phyloP scores from a whole-genome alignment of 768 basidiomycete genomes.

The Tricholoma hemisulphureum region DNA sequence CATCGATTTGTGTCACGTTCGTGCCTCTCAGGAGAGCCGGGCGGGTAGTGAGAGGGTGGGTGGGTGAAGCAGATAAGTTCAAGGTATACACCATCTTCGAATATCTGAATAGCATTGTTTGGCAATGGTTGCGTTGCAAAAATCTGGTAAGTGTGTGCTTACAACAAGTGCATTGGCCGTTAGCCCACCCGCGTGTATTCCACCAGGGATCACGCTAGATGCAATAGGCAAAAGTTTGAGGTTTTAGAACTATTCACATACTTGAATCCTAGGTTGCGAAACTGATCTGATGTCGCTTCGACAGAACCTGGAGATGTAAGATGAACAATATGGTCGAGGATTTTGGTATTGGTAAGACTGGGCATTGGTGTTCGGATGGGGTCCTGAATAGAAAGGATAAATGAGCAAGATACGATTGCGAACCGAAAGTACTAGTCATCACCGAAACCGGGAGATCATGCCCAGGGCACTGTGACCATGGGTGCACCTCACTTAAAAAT shows the following conservation, averaged over 20 bases:
- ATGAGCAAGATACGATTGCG: too few species aligned
- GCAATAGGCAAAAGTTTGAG: background rate
- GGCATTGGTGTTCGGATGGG: too few species aligned
- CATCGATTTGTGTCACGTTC: conserved; percentile 50
- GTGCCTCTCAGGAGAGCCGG: conserved; percentile 42
- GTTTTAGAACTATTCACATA: conserved; percentile 26
- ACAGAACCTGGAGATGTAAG: conserved; percentile 65
- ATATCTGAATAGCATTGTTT: conserved; percentile 33
- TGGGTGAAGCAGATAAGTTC: conserved; percentile 70
- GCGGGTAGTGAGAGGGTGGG: conserved; percentile 52
- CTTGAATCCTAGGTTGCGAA: conserved; percentile 66
- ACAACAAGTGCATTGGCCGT: conserved; percentile 68
- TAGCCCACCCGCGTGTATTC: conserved; percentile 60
- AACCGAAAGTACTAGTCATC: too few species aligned
- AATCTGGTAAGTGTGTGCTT: conserved; percentile 16
- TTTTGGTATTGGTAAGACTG: conserved; percentile 42
- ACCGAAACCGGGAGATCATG: too few species aligned
- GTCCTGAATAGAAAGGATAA: too few species aligned
- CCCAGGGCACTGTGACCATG: too few species aligned
- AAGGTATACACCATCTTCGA: conserved; percentile 60
- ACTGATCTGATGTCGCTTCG: conserved; percentile 47
- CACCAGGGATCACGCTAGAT: conserved; percentile 62
- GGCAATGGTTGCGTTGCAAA: background rate
- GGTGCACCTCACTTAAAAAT: too few species aligned
- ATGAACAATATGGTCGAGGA: conserved; percentile 69